Conservation (phyloP, 2,329 filamentous ascomycete species). For the Colletotrichum neosansevieriae region DNA sequence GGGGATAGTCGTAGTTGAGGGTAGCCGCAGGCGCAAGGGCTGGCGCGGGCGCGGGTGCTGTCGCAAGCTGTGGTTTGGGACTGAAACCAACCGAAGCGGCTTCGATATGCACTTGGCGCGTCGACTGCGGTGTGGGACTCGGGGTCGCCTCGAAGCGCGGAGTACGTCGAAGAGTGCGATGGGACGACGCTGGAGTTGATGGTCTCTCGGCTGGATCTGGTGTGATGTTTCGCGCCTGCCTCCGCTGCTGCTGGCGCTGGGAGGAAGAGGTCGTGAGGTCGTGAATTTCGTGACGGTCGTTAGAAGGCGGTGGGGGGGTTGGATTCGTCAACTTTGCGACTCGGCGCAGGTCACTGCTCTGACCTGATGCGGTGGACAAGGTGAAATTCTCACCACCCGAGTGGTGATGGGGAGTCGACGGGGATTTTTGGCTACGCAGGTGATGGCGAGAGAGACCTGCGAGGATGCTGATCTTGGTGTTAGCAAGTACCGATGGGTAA, state of each 20-base stretch:
- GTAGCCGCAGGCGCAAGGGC: slow-evolving; percentile 35
- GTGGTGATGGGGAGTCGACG: slow-evolving; percentile 47
- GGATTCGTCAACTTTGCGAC: slow-evolving; percentile 61
- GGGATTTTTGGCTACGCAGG: slow-evolving; percentile 2
- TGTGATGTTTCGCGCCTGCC: slow-evolving; percentile 52
- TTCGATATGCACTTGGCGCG: slow-evolving; percentile 57
- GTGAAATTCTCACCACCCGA: slow-evolving; percentile 57
- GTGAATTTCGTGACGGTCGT: slow-evolving; percentile 69
- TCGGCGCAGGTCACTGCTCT: slow-evolving; percentile 50
- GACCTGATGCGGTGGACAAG: slow-evolving; percentile 60
- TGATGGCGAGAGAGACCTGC: slow-evolving; percentile 14
- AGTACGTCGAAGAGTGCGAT: slow-evolving; percentile 62
- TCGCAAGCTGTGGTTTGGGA: slow-evolving; percentile 54
- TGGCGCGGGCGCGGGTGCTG: slow-evolving; percentile 45
- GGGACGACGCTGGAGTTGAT: slow-evolving; percentile 59
- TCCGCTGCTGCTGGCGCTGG: slow-evolving; percentile 58
- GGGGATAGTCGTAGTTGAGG: slow-evolving; percentile 37
- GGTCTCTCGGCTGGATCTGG: slow-evolving; percentile 55
- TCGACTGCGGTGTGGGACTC: slow-evolving; percentile 54
- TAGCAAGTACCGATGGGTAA: slow-evolving; percentile 27
- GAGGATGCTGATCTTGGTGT: slow-evolving; percentile 30
- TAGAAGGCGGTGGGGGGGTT: slow-evolving; percentile 53
- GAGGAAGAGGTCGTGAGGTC: slow-evolving; percentile 55
- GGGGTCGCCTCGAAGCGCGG: slow-evolving; percentile 62
- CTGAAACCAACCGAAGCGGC: slow-evolving; percentile 62